Base-by-base conservation (phyloP, 1,139 yeast species). In the Wickerhamomyces sp. region DNA sequence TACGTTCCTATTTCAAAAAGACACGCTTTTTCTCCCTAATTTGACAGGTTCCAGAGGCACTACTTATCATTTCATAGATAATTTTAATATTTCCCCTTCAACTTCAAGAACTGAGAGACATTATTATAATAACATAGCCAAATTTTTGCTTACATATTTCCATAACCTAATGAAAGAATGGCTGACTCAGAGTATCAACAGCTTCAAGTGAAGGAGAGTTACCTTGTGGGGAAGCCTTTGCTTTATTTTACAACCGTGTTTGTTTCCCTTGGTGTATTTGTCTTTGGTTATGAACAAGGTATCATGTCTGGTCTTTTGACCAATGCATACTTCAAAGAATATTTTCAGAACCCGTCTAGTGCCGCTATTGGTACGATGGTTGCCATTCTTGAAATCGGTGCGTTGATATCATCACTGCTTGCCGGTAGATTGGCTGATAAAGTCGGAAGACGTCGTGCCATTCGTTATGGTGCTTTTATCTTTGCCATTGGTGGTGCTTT, bases 211-310 rank as follows among this genome's bases (percentile, higher is more conserved):
- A 45, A 46, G 33, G 48, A 45, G 30, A 39, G 46, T 16, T 37
- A 40, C 15, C 42, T 50, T 10, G 54, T 49, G 14, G 55, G 55
- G 13, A 48, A 56, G 23, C 54, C 58, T 22, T 56, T 78, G 33
- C 71, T 78, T 12, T 86, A 85, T 56, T 82, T 85, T 60, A 85
- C 94, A 3, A 76, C 89, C 2, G 77, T 82, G 10, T 86, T 86
- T 58, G 94, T 86, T 16, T 78, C 89, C 23, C 64, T 85, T 7
- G 93, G 94, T 36, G 95, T 87, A 12, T 80, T 87, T 38, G 65
- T 87, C 23, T 87, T 86, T 55, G 96, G 95, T 5, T 87, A 84
- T 58, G 95, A 87, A 55, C 96, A 87, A 59, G 95, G 95, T 37
- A 95, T 86, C 31, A 84, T 89, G 77, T 77, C 87, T 23, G 91